Base-by-base conservation (phyloP, 2,329 filamentous ascomycete species). In the Lithohypha guttulata region DNA sequence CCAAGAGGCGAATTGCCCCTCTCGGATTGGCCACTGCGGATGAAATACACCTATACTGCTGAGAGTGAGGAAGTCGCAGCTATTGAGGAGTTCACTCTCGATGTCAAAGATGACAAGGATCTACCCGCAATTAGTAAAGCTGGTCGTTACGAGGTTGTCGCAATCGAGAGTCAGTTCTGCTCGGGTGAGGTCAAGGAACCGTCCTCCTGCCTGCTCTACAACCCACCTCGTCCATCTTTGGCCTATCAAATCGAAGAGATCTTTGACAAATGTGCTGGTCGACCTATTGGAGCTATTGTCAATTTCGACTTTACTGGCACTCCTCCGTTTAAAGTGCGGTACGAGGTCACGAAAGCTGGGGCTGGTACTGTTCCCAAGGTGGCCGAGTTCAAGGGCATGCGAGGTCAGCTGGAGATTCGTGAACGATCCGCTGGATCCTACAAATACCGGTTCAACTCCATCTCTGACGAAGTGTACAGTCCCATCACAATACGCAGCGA, bases 221-320 rank as follows among this genome's bases (percentile, higher is more conserved):
- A 96, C 49, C 91, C 91, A 4, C 79, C 91, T 0, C 80, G 94
- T 60, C 91, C 91, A 7, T 76, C 80, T 40, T 59, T 98, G 42
- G 69, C 75, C 3, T 66, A 98, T 34, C 73, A 72, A 21, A 71
- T 77, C 5, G 82, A 93, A 51, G 80, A 86, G 46, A 86, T 98
- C 29, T 82, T 84, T 37, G 91, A 98, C 59, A 93, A 93, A 57
- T 98, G 91, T 58, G 89, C 87, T 23, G 86, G 87, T 33, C 94
- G 86, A 54, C 85, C 91, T 0, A 84, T 98, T 45, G 91, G 91
- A 27, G 71, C 98, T 39, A 75, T 81, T 8, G 84, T 98, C 28
- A 82, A 91, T 53, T 65, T 98, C 34, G 86, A 96, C 56, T 70
- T 98, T 26, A 81, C 89, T 19, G 91, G 91, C 44, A 93, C 86